These are phyloP conservation scores for maize (Zea mays) DNA, from an alignment of 176 grass and related monocot genomes.

Conservation along the genomic window Zm-B73-REFERENCE-NAM-5.0 NC_050104.1:4641001-4641500, in stretches of 20 bases:
- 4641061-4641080: no score
- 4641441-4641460: neutral
- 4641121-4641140: no score
- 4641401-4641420: neutral
- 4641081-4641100: no score
- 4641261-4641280: conserved; percentile 34
- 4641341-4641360: neutral
- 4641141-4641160: no score
- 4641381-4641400: neutral
- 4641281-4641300: neutral
- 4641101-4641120: no score
- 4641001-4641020: no score
- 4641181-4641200: no score
- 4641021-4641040: no score
- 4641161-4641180: no score
- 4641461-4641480: neutral
- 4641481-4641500: neutral
- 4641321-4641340: neutral
- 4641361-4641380: neutral
- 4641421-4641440: neutral
- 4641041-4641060: no score
- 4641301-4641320: neutral
- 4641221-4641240: no score
- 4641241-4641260: conserved; percentile 58
- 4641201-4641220: no score